Evolutionary conservation across 768 basidiomycete species (phyloP).

Genomic region (Strobilomyces dryophilus): DNA sequence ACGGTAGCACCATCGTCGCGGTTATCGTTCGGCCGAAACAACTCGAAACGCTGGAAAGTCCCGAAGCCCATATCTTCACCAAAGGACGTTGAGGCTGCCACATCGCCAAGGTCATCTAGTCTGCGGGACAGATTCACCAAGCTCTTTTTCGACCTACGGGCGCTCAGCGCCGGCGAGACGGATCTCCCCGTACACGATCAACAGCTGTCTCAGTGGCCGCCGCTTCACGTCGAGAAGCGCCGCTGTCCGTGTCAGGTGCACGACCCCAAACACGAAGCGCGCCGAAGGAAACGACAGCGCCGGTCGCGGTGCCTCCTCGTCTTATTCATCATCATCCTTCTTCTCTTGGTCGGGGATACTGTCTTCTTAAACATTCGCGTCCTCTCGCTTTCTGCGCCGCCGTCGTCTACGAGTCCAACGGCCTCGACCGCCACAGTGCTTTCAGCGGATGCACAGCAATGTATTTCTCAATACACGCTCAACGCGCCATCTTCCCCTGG

Average conservation of each 20-base stretch:
- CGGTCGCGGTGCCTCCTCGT: constrained; percentile 29
- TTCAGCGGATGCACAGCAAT: constrained; percentile 39
- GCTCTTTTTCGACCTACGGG: constrained; percentile 35
- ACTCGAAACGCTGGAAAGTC: constrained; percentile 9
- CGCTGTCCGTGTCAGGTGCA: constrained; percentile 21
- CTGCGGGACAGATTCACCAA: constrained; percentile 34
- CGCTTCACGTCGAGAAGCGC: constrained; percentile 38
- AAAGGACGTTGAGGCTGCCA: constrained; percentile 26
- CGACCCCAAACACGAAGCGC: constrained; percentile 17
- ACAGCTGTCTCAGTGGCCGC: constrained; percentile 32
- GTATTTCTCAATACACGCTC: constrained; percentile 42
- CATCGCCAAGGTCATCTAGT: constrained; percentile 15
- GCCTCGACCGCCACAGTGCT: constrained; percentile 28
- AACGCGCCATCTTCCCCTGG: constrained; percentile 41
- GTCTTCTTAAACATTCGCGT: constrained; percentile 37
- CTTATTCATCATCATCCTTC: constrained; percentile 36
- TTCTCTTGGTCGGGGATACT: constrained; percentile 40
- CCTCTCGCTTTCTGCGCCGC: constrained; percentile 15
- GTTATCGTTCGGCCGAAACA: constrained; percentile 21
- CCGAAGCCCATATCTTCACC: not conserved
- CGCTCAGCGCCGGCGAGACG: constrained; percentile 21
- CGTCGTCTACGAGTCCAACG: constrained; percentile 14
- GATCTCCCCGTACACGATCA: constrained; percentile 25
- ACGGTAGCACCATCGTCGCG: constrained; percentile 29
- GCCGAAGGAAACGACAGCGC: constrained; percentile 28